These are phyloP conservation scores for Ambispora gerdemannii DNA, from an alignment of 192 early-diverging fungal species.

Conservation along the genomic window DNA sequence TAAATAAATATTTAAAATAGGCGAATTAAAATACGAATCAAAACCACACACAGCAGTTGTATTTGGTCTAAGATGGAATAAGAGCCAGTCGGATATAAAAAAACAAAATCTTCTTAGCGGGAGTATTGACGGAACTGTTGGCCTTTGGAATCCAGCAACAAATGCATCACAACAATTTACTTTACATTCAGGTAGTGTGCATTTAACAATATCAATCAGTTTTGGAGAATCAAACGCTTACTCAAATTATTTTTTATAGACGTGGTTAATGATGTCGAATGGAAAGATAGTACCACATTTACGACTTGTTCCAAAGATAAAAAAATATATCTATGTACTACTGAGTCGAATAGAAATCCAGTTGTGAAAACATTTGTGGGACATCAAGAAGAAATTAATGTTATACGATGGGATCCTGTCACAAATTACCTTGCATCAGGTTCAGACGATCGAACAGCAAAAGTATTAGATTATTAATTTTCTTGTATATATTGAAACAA, in stretches of 20 bases:
- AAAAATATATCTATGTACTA: conserved; percentile 74
- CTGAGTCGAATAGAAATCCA: conserved; percentile 59
- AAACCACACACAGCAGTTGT: not conserved
- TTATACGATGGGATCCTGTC: conserved; percentile 69
- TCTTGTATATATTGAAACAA: not conserved
- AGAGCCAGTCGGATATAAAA: too few relatives aligned
- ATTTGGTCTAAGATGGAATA: conserved; percentile 85
- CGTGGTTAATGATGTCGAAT: conserved; percentile 83
- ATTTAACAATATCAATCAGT: not conserved
- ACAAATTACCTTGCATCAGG: conserved; percentile 70
- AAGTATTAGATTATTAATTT: conserved; percentile 34
- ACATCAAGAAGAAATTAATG: conserved; percentile 81
- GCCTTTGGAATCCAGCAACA: conserved; percentile 75
- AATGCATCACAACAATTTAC: not conserved
- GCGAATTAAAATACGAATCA: not conserved
- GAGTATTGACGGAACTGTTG: conserved; percentile 73
- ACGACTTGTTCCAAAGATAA: conserved; percentile 84
- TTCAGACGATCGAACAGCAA: conserved; percentile 72
- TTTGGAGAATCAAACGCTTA: not conserved
- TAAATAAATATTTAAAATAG: conserved; percentile 36
- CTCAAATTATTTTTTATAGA: conserved; percentile 28
- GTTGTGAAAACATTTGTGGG: conserved; percentile 72
- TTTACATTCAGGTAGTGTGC: not conserved
- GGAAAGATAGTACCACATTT: conserved; percentile 89
- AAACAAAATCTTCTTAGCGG: conserved; percentile 73